Evolutionary conservation across 2,329 filamentous ascomycete genomes (phyloP), one percentile per base, ranked within the genome.

Genomic region (Fusarium sp.): DNA sequence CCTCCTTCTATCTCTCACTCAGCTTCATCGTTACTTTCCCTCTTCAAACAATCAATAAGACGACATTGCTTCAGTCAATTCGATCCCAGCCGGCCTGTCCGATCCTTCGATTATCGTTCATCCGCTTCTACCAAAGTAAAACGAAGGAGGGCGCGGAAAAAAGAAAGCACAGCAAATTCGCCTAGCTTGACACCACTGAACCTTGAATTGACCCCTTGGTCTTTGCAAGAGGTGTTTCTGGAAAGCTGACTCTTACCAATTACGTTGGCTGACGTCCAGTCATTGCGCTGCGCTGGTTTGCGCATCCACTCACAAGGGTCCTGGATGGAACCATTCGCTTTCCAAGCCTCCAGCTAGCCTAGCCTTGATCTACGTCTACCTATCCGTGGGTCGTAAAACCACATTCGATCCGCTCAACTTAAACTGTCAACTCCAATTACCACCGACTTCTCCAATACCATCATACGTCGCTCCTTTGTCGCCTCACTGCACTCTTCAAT

Each of bases 251-350:
- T 56, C 34, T 48, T 63, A 59, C 50, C 59, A 50, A 56, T 42
- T 55, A 30, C 28, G 43, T 62, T 59, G 49, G 45, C 47, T 32
- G 28, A 47, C 54, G 27, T 45, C 40, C 62, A 55, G 57, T 55
- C 63, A 46, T 49, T 66, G 27, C 43, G 49, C n/a, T 53, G 34
- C 32, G 53, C 41, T 47, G 46, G 53, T 59, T 37, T 55, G 51
- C 23, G 34, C 64, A 71, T 71, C 68, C 68, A 70, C 68, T 59
- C 56, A 37, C 68, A 69, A 53, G 68, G 72, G 72, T 73, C 66
- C 66, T 62, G 59, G 71, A 74, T 74, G 72, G 72, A 74, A 69
- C 72, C 55, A 74, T 68, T 74, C 69, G 68, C 60, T 71, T 72
- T 60, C 64, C 58, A 72, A 73, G 57, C 63, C 63, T 74, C 63